Evolutionary conservation across 2,329 filamentous ascomycete genomes (phyloP).

Genomic region (Amphichorda felina): DNA sequence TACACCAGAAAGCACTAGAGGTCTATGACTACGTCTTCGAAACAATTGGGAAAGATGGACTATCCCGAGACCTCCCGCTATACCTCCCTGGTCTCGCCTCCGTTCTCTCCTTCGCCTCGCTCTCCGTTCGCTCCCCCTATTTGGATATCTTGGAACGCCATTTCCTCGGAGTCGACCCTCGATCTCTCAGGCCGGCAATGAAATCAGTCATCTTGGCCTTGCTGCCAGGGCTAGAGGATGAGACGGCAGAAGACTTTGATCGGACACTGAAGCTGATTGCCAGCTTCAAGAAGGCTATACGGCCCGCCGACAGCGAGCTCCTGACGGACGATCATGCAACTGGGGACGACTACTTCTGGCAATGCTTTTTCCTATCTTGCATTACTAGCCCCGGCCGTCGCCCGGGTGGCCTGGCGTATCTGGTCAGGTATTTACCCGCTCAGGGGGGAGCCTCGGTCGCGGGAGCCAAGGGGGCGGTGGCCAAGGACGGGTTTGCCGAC

Average conservation of each 20-base stretch:
- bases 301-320: slow-evolving; percentile 36
- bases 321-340: slow-evolving; percentile 41
- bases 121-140: slow-evolving; percentile 78
- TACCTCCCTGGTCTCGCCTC: slow-evolving; percentile 85
- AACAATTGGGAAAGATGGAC: slow-evolving; percentile 66
- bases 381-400: slow-evolving; percentile 82
- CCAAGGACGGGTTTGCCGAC: slow-evolving; percentile 7
- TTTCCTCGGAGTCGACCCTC: slow-evolving; percentile 59
- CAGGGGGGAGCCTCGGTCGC: slow-evolving; percentile 10
- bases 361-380: slow-evolving; percentile 87
- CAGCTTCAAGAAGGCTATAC: slow-evolving; percentile 59
- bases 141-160: slow-evolving; percentile 74
- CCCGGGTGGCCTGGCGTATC: slow-evolving; percentile 77
- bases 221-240: slow-evolving; percentile 85
- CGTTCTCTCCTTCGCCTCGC: slow-evolving; percentile 86
- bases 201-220: slow-evolving; percentile 85
- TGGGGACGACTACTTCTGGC: slow-evolving; percentile 90
- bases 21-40: slow-evolving; percentile 86
- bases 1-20: slow-evolving; percentile 94
- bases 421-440: slow-evolving; percentile 62
- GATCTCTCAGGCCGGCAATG: slow-evolving; percentile 70
- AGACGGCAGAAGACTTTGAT: slow-evolving; percentile 95
- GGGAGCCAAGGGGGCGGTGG: background rate
- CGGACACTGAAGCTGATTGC: slow-evolving; percentile 70
- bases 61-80: slow-evolving; percentile 72